Conservation (phyloP, 169 alveolate genomes). For the Blepharisma undulans region DNA sequence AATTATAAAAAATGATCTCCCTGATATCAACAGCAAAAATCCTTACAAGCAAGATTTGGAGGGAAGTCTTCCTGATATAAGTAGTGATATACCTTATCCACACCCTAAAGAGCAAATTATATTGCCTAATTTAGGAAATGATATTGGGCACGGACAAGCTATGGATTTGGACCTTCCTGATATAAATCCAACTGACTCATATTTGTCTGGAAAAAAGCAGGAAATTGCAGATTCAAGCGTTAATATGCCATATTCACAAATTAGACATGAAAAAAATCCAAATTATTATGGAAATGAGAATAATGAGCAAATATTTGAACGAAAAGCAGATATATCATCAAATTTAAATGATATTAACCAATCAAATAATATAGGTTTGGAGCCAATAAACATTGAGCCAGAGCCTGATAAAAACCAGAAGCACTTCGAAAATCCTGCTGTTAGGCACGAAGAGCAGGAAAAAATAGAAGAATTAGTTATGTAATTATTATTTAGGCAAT, state of each 20-base stretch:
- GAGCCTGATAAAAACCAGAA: no score
- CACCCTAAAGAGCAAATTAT: background rate
- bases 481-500: background rate
- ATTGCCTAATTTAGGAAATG: background rate
- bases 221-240: background rate
- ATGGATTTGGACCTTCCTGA: background rate
- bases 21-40: background rate
- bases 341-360: background rate
- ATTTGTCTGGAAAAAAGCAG: background rate
- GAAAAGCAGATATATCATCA: background rate
- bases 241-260: background rate
- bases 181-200: background rate
- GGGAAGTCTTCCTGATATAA: background rate
- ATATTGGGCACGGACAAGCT: background rate
- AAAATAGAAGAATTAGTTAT: background rate
- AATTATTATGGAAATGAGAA: background rate
- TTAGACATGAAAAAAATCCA: background rate
- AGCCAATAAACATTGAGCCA: background rate
- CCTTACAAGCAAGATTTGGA: background rate
- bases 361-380: no score
- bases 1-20: background rate
- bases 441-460: background rate
- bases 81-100: background rate
- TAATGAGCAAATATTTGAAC: background rate
- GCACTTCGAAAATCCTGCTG: background rate